Percentiles rank a stretch among this genome's conserved stretches.
Evolutionary conservation across 306 rosid genomes (phyloP).

Genomic region (Acmispon strigosus): DNA sequence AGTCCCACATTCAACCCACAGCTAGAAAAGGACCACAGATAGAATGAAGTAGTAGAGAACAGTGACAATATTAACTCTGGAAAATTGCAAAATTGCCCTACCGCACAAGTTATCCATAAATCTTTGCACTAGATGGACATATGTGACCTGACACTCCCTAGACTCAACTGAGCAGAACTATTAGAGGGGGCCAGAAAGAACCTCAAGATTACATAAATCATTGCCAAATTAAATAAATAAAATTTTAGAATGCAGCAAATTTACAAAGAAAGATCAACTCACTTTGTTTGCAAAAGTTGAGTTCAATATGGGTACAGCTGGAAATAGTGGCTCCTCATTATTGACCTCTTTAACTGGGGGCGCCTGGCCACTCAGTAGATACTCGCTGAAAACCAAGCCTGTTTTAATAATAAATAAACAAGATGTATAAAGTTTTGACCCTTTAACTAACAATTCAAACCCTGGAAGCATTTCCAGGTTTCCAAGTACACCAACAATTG

Average conservation of each 20-base stretch:
- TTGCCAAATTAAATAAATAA: neutral
- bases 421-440: neutral
- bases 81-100: neutral
- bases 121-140: neutral
- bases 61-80: neutral
- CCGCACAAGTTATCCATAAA: neutral
- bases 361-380: slow-evolving; percentile 81
- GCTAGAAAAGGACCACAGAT: neutral
- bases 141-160: neutral
- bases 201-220: neutral
- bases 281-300: slow-evolving; percentile 47
- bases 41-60: neutral
- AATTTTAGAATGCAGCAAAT: slow-evolving; percentile 5
- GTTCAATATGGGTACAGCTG: slow-evolving; percentile 61
- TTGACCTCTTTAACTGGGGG: slow-evolving; percentile 86
- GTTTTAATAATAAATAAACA: slow-evolving; percentile 27
- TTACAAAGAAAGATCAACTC: slow-evolving; percentile 29
- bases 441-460: neutral
- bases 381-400: slow-evolving; percentile 94
- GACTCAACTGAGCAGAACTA: neutral
- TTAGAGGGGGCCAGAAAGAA: neutral
- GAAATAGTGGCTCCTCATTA: slow-evolving; percentile 86
- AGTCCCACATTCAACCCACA: neutral
- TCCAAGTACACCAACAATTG: slow-evolving; percentile 5
- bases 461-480: slow-evolving; percentile 15